Base-by-base conservation (phyloP, 805 yeast species). In the Candida pseudofarinosa region DNA sequence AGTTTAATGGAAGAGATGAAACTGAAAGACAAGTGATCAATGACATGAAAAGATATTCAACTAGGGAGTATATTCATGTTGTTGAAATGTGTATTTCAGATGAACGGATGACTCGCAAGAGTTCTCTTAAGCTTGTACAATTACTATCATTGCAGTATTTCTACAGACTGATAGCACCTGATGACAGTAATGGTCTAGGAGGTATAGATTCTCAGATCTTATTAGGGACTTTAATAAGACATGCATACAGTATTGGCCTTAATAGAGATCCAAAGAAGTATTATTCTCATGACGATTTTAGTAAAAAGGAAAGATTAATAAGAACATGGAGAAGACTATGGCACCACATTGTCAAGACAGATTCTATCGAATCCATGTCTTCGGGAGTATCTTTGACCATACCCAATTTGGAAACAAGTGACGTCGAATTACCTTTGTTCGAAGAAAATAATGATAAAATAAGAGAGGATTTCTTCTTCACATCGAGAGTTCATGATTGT, bases 151-250 rank as follows among this genome's bases (percentile, higher is more conserved):
- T 68, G 16, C 43, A 63, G 10, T 56, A 62, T 41, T 66, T 61
- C 41, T 70, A 68, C 47, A 44, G 68, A 15, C 57, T 54, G 32
- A 65, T 69, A 12, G 60, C 65, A 10, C 76, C 76, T 1, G 65
- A 66, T 41, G 75, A 71, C 48, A 59, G 69, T 42, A 70, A 61
- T 44, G 74, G 76, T 0, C 48, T 69, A 19, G 63, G 71, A 17
- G 67, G 71, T 5, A 58, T 65, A 0, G 74, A 71, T 46, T 62
- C 68, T 3, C 68, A 65, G 38, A 56, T 67, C 13, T 53, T 69
- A 17, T 59, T 69, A 38, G 72, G 73, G 0, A 56, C 62, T 2
- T 60, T 63, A 4, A 54, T 67, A 8, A 59, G 55, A 23, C 74
- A 69, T 41, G 73, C 75, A 0, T 39, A 65, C 35, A 58, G 71